These are phyloP conservation scores for Phlebiopsis flavidoalba DNA, from an alignment of 768 basidiomycete genomes.

Conservation along the genomic window DNA sequence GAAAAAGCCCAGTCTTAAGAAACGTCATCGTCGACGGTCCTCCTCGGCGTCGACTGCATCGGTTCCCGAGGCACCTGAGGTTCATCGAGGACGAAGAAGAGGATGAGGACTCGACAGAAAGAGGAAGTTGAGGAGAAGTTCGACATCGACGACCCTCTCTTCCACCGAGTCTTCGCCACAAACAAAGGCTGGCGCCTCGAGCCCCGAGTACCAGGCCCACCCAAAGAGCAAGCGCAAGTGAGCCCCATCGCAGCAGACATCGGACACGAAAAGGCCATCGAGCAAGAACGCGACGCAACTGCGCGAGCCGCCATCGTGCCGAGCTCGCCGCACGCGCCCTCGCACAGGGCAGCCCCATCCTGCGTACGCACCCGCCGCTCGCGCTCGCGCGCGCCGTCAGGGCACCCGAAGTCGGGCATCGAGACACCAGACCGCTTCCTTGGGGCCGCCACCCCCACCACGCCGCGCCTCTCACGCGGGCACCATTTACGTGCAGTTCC, in stretches of 20 bases:
- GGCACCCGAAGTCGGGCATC: slow-evolving; percentile 49
- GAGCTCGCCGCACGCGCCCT: slow-evolving; percentile 14
- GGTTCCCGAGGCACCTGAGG: slow-evolving; percentile 34
- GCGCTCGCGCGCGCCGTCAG: slow-evolving; percentile 31
- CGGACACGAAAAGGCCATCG: slow-evolving; percentile 18
- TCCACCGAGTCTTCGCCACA: slow-evolving; percentile 43
- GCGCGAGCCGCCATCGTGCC: slow-evolving; percentile 9
- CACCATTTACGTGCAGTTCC: slow-evolving; percentile 53
- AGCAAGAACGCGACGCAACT: neutral
- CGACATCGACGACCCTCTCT: slow-evolving; percentile 87
- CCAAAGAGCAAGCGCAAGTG: neutral
- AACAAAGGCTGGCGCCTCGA: slow-evolving; percentile 10
- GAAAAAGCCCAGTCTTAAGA: slow-evolving; percentile 57
- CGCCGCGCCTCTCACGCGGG: slow-evolving; percentile 39
- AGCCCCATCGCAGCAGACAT: neutral
- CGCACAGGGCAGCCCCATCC: slow-evolving; percentile 15
- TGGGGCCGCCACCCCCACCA: slow-evolving; percentile 44
- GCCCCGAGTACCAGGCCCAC: neutral
- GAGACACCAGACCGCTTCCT: slow-evolving; percentile 61
- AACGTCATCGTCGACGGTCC: slow-evolving; percentile 14
- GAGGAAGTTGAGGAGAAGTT: slow-evolving; percentile 74
- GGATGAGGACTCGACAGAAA: slow-evolving; percentile 38
- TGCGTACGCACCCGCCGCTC: slow-evolving; percentile 23
- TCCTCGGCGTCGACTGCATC: slow-evolving; percentile 3
- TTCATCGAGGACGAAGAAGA: slow-evolving; percentile 33